Conservation (phyloP, 306 rosid genomes). For the Corylus avellana region DNA sequence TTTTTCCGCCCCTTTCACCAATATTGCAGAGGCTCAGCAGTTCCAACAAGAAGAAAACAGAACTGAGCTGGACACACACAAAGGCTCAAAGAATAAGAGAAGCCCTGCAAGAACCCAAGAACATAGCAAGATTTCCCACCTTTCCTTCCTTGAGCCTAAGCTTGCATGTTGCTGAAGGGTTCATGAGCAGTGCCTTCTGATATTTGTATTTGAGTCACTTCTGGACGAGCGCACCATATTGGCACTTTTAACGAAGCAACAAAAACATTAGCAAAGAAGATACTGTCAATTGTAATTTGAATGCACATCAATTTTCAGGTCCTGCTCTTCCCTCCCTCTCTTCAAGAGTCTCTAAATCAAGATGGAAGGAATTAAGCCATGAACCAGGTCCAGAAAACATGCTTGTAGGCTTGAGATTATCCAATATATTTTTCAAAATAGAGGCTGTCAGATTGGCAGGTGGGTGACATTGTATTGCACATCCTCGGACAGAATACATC, state of each 20-base stretch:
- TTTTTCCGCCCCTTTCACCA: too few species aligned
- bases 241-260: too few species aligned
- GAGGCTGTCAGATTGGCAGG: neutral
- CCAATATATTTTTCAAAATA: neutral
- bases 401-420: neutral
- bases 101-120: neutral
- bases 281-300: neutral
- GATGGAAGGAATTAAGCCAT: neutral
- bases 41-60: too few species aligned
- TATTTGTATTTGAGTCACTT: neutral
- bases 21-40: too few species aligned
- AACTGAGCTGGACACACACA: neutral
- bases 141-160: neutral
- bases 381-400: neutral
- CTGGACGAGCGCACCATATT: too few species aligned
- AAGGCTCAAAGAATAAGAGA: neutral
- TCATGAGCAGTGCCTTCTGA: neutral
- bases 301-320: too few species aligned
- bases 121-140: neutral
- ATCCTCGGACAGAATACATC: neutral
- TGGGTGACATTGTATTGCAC: neutral
- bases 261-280: neutral
- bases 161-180: neutral
- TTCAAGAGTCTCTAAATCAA: neutral
- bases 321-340: too few species aligned